These are phyloP conservation scores for Blastocystis sp. DNA, from an alignment of 352 stramenopile species.

Conservation along the genomic window DNA sequence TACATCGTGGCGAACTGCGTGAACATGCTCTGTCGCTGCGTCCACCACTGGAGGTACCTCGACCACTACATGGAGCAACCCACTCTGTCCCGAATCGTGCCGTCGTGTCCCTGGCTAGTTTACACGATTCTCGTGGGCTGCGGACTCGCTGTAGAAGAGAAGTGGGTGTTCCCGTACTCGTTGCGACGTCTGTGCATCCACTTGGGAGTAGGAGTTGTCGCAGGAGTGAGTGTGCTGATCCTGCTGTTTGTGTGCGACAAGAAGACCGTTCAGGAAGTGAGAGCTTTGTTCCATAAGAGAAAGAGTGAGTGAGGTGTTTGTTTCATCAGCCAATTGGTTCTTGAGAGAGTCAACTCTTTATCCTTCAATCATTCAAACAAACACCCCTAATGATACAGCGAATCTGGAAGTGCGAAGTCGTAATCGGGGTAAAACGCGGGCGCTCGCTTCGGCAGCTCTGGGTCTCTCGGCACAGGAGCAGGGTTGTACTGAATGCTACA, in stretches of 20 bases:
- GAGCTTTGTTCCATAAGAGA: background rate
- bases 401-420: background rate
- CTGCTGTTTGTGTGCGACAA: background rate
- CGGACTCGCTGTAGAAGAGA: background rate
- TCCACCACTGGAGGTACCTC: constrained; percentile 3
- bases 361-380: no score
- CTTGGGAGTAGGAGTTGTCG: background rate
- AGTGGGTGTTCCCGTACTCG: background rate
- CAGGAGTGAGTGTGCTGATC: background rate
- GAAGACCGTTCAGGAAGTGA: background rate
- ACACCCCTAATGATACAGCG: background rate
- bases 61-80: background rate
- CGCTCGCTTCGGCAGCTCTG: constrained; percentile 84
- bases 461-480: constrained; percentile 83
- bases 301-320: background rate
- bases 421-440: constrained; percentile 85
- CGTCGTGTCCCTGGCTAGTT: background rate
- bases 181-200: background rate
- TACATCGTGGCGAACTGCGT: constrained; percentile 60
- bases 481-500: constrained; percentile 78
- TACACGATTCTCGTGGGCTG: background rate
- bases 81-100: background rate
- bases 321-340: no score
- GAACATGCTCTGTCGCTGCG: constrained; percentile 59
- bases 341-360: no score